Evolutionary conservation across 1,139 yeast species (phyloP), one percentile per base, ranked within the genome.

Genomic region (Sugiyamaella sp.): DNA sequence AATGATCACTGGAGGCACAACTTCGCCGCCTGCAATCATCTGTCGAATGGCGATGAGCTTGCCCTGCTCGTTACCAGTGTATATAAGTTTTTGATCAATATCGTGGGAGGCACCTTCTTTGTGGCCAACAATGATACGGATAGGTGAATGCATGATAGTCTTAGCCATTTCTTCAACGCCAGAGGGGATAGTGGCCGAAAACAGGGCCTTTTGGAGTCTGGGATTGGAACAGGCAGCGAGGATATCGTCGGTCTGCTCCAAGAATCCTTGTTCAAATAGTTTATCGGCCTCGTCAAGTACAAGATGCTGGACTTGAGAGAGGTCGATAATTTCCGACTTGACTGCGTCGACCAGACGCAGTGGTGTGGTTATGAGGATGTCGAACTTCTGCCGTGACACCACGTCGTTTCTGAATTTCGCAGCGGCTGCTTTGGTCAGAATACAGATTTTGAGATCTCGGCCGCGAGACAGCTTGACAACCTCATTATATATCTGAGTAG

Each of bases 201-300:
- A 93, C 75, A 95, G 85, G 4, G 95, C 84, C 70, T 85, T 89
- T 63, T 64, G 77, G 60, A 65, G 71, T 66, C 52, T 68, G 51
- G 79, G 71, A 58, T 77, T 72, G 1, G 85, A 74, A 69, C 96
- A 86, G 32, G 84, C 79, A 12, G 87, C 77, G 59, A 93, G 74
- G 57, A 93, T 85, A 52, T 83, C 85, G 69, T 93, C 99, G 0
- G 97, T 88, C 73, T 95, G 99, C 61, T 86, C 90, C 19, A 90
- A 82, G 64, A 95, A 95, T 16, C 93, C 96, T 54, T 85, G 84
- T 64, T 93, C 98, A 65, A 95, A 89, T 53, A 95, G 74, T 64
- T 89, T 87, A 75, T 95, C 99, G 3, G 98, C 98, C 73, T 93
- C 99, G 76, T 95, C 99, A 62, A 95, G 82, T 16, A 93, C 80